A percentile compares a stretch with the other conserved stretches of the same genome.
These are phyloP conservation scores for Kernera saxatilis DNA, from an alignment of 345 rosid species.

Conservation along the genomic window DNA sequence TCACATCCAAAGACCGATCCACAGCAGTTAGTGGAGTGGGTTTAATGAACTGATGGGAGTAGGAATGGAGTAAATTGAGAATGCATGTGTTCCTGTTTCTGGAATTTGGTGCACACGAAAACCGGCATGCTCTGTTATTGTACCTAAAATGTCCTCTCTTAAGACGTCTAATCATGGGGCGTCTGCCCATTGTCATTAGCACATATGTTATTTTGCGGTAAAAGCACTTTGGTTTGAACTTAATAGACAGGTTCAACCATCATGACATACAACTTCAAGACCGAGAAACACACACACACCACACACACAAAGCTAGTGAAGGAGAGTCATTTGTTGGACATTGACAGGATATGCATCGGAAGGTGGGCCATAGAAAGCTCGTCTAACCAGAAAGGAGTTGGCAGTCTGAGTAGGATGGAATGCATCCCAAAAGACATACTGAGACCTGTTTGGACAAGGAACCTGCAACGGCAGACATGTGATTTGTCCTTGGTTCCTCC, in stretches of 20 bases:
- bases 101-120: constrained; percentile 4
- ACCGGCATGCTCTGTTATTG: constrained; percentile 16
- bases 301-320: constrained; percentile 15
- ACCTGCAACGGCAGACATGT: constrained; percentile 59
- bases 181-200: constrained; percentile 5
- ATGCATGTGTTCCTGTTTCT: neutral
- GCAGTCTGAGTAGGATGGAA: constrained; percentile 88
- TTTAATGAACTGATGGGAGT: constrained; percentile 38
- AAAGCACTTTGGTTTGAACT: neutral
- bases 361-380: constrained; percentile 64
- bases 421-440: constrained; percentile 85
- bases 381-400: constrained; percentile 43
- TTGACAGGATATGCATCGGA: constrained; percentile 64
- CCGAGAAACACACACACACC: neutral
- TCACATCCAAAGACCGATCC: constrained; percentile 36
- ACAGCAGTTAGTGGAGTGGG: constrained; percentile 61
- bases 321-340: constrained; percentile 59
- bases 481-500: constrained; percentile 58
- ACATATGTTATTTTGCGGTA: constrained; percentile 9
- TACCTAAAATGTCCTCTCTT: constrained; percentile 4
- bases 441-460: constrained; percentile 55
- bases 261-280: constrained; percentile 6
- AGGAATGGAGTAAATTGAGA: constrained; percentile 12
- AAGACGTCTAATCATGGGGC: neutral
- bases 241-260: constrained; percentile 8